Base-by-base conservation (phyloP, 2,329 filamentous ascomycete species). In the Colletotrichum trifolii region DNA sequence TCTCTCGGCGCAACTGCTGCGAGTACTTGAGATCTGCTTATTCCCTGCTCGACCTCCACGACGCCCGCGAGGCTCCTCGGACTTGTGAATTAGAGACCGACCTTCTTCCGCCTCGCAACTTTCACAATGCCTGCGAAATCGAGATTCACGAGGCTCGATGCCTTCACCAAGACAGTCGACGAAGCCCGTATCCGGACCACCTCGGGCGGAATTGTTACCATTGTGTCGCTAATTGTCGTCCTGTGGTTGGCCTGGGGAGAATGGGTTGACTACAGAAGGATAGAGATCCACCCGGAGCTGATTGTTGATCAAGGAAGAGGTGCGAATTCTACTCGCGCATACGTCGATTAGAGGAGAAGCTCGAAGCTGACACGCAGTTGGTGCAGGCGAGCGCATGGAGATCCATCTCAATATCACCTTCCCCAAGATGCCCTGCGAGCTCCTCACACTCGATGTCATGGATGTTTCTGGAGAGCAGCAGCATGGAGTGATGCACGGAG, bases 91-190 rank as follows among this genome's bases (percentile, higher is more conserved):
- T 38, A 53, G 17, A 61, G 54, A 43, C 46, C 54, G 48, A 49
- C 33, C 60, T 57, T 35, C 47, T 58, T 12, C 10, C 38, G 36
- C 43, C 48, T 60, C 33, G 43, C 43, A 47, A 57, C 42, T 36
- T 39, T 49, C 67, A 74, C 69, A 54, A 98, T 98, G 96, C 85
- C 94, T 70, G 82, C 90, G 74, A 97, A 97, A 84, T 97, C 93
- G 72, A 90, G 96, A 78, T 97, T 99, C 77, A 97, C 92, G 66
- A 91, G 91, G 87, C 92, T 99, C 69, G 96, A 99, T 80, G 96
- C 96, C 85, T 99, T 99, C 78, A 97, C 95, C 55, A 99, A 99
- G 82, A 99, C 96, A 11, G 96, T 99, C 72, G 96, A 99, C 78
- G 96, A 99, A 88, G 96, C 96, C 70, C 89, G 96, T 73, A 89